Percentiles rank a stretch among this genome's conserved stretches.
Evolutionary conservation across 768 basidiomycete species (phyloP).

Genomic region (Agrocybe pediades): DNA sequence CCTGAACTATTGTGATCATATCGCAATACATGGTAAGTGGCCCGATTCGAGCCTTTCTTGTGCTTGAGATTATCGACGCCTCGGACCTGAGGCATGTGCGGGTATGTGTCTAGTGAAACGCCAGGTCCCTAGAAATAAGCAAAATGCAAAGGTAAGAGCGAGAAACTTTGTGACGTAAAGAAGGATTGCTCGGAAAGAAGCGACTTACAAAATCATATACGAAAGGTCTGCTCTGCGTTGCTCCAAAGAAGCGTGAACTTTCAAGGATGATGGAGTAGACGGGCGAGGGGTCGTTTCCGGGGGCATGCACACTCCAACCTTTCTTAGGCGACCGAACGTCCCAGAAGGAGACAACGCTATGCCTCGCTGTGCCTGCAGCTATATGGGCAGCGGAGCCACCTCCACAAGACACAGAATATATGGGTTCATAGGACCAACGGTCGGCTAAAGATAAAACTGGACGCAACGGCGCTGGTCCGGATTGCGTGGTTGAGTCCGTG

Average conservation of each 20-base stretch:
- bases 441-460: constrained; percentile 68
- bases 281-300: constrained; percentile 77
- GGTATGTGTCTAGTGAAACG: constrained; percentile 57
- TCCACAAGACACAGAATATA: constrained; percentile 76
- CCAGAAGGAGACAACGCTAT: constrained; percentile 82
- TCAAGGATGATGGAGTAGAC: constrained; percentile 77
- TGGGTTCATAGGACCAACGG: constrained; percentile 69
- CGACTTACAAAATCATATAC: constrained; percentile 71
- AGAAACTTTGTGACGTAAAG: background rate
- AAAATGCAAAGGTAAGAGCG: background rate
- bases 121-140: constrained; percentile 51
- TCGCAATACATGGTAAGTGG: constrained; percentile 30
- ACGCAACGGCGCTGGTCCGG: constrained; percentile 37
- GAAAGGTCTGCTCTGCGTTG: constrained; percentile 74
- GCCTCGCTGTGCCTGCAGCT: constrained; percentile 75
- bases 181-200: background rate
- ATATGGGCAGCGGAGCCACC: constrained; percentile 69
- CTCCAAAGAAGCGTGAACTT: constrained; percentile 78
- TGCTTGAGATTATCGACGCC: constrained; percentile 30
- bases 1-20: constrained; percentile 26
- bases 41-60: constrained; percentile 26
- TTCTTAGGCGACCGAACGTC: constrained; percentile 62
- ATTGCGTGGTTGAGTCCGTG: background rate
- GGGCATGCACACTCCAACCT: constrained; percentile 82
- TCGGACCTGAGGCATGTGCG: constrained; percentile 24